These are phyloP conservation scores for Metschnikowia lochheadii DNA, from an alignment of 805 yeast genomes.

Conservation along the genomic window DNA sequence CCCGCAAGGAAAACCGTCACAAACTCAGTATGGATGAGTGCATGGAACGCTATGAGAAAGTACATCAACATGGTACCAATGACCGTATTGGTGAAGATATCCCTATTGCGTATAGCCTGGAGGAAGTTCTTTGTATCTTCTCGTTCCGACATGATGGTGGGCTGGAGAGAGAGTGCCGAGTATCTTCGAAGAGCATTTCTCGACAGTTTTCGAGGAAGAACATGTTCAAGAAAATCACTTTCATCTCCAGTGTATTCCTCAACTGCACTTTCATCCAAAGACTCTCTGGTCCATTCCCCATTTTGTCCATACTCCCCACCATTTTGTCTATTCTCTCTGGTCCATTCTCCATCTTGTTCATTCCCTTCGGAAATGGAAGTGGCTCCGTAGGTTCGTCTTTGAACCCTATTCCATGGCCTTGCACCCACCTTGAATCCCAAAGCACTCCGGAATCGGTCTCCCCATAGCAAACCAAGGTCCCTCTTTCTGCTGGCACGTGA, in stretches of 20 bases:
- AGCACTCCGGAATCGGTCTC: constrained; percentile 27
- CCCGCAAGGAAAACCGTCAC: constrained; percentile 52
- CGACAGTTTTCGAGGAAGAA: constrained; percentile 10
- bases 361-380: no score
- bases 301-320: no score
- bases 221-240: not conserved
- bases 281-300: no score
- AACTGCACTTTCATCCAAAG: not conserved
- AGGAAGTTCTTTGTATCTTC: constrained; percentile 12
- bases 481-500: constrained; percentile 23
- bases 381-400: no score
- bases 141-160: constrained; percentile 13
- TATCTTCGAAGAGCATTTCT: constrained; percentile 17
- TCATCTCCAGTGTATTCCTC: not conserved
- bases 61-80: constrained; percentile 31
- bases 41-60: constrained; percentile 45
- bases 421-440: constrained; percentile 25
- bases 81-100: constrained; percentile 29
- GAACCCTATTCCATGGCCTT: constrained; percentile 27
- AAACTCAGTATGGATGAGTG: constrained; percentile 49
- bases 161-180: constrained; percentile 16
- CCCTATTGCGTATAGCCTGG: constrained; percentile 18
- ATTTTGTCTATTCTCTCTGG: no score
- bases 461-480: constrained; percentile 31
- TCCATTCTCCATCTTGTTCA: not conserved